Conservation (phyloP, 2,329 filamentous ascomycete genomes). For the Fusarium subtropicale region DNA sequence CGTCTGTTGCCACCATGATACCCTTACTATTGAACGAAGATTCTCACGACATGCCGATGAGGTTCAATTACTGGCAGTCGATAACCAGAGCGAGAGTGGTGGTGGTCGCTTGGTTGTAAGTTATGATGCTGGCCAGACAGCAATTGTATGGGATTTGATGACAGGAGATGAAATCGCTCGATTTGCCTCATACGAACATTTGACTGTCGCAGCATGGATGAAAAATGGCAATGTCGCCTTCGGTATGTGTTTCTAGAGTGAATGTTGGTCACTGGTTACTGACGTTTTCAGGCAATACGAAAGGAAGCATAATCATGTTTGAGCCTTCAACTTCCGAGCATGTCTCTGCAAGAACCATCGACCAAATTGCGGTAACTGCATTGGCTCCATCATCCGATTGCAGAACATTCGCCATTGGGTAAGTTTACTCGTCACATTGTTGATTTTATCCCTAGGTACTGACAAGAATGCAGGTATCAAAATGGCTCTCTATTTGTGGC, state of each 20-base stretch:
- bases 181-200: slow-evolving; percentile 91
- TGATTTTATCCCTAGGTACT: slow-evolving; percentile 10
- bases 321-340: slow-evolving; percentile 94
- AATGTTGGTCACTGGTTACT: slow-evolving; percentile 22
- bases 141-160: slow-evolving; percentile 96
- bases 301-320: slow-evolving; percentile 94
- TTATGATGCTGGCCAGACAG: slow-evolving; percentile 90
- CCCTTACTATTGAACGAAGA: slow-evolving; percentile 84
- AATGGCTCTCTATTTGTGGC: slow-evolving; percentile 95
- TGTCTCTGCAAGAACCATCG: slow-evolving; percentile 87
- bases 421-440: slow-evolving; percentile 47
- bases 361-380: slow-evolving; percentile 93
- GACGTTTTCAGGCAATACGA: slow-evolving; percentile 76
- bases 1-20: slow-evolving; percentile 92
- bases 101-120: slow-evolving; percentile 89
- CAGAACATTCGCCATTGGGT: slow-evolving; percentile 96
- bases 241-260: slow-evolving; percentile 67
- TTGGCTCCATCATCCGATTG: slow-evolving; percentile 90
- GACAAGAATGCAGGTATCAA: slow-evolving; percentile 74
- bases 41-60: slow-evolving; percentile 88
- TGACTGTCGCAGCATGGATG: slow-evolving; percentile 93
- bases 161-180: slow-evolving; percentile 90
- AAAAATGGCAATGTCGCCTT: slow-evolving; percentile 96
- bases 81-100: slow-evolving; percentile 89
- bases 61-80: slow-evolving; percentile 85